Evolutionary conservation across 176 grass and related monocot genomes (phyloP).

Genomic region (Dendrocalamus sinicus): DNA sequence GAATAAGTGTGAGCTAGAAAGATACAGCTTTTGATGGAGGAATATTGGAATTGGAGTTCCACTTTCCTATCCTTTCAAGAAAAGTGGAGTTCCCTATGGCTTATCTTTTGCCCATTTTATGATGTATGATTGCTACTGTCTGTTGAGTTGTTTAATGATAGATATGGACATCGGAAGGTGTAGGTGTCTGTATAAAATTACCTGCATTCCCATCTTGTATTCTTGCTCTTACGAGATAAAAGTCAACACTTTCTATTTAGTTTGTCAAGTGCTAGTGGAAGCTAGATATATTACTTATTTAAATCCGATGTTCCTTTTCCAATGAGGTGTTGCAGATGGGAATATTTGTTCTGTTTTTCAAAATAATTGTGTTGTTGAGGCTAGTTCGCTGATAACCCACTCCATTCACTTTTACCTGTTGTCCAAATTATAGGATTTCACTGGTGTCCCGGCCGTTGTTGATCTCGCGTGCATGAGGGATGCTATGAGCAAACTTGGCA

Average conservation of each 20-base stretch:
- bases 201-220: not conserved
- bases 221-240: conserved; percentile 1
- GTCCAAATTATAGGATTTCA: conserved; percentile 74
- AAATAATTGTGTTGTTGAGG: not conserved
- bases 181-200: conserved; percentile 36
- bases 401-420: conserved; percentile 23
- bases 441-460: conserved; percentile 93
- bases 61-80: conserved; percentile 35
- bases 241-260: conserved; percentile 31
- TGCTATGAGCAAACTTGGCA: conserved; percentile 89
- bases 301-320: conserved; percentile 19
- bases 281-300: conserved; percentile 19
- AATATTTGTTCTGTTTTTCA: not conserved
- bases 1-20: conserved; percentile 44
- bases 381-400: conserved; percentile 3
- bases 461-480: conserved; percentile 98
- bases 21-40: conserved; percentile 45
- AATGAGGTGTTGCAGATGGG: conserved; percentile 12
- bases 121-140: conserved; percentile 34
- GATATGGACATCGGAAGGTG: conserved; percentile 2
- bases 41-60: conserved; percentile 47
- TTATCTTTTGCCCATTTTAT: conserved; percentile 19
- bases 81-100: conserved; percentile 44
- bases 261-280: conserved; percentile 25
- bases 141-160: conserved; percentile 32